Evolutionary conservation across 768 basidiomycete genomes (phyloP).

Genomic region (Austroboletus eburneus): DNA sequence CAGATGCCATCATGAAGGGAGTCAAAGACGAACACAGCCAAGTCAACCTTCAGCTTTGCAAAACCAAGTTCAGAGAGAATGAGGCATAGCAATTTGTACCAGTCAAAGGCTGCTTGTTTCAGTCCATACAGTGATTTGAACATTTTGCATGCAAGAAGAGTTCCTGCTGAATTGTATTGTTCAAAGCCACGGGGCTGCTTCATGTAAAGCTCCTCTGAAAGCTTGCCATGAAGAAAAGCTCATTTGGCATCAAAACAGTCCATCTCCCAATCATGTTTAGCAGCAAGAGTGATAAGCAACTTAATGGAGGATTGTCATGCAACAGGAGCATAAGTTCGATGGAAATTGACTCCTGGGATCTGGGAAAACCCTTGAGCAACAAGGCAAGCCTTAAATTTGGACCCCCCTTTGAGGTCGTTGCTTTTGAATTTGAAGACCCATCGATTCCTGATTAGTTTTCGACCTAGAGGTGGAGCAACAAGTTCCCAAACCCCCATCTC

Average conservation of each 20-base stretch:
- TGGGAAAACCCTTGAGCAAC: background rate
- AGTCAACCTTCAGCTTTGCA: too few species aligned
- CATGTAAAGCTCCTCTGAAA: slow-evolving; percentile 34
- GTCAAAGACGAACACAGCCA: too few species aligned
- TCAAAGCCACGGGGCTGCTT: slow-evolving; percentile 31
- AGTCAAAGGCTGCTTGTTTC: slow-evolving; percentile 2
- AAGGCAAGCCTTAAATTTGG: background rate
- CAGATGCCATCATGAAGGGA: background rate
- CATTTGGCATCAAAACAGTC: too few species aligned
- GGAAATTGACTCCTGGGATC: background rate
- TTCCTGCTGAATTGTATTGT: slow-evolving; percentile 1
- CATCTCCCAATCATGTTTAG: too few species aligned
- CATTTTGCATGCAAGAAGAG: background rate
- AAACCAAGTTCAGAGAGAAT: background rate
- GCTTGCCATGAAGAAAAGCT: too few species aligned
- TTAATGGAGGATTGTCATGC: background rate
- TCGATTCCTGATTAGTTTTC: background rate
- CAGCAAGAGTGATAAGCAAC: background rate
- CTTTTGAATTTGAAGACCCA: slow-evolving; percentile 8
- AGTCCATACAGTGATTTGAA: slow-evolving; percentile 1
- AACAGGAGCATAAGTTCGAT: background rate
- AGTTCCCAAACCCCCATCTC: background rate
- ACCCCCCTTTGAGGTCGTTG: background rate
- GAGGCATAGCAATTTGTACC: slow-evolving; percentile 2
- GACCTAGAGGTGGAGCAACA: background rate